Percentiles rank a stretch among this genome's conserved stretches.
Conservation (phyloP, 495 filamentous ascomycete species). For the Penicillium mononematosum region DNA sequence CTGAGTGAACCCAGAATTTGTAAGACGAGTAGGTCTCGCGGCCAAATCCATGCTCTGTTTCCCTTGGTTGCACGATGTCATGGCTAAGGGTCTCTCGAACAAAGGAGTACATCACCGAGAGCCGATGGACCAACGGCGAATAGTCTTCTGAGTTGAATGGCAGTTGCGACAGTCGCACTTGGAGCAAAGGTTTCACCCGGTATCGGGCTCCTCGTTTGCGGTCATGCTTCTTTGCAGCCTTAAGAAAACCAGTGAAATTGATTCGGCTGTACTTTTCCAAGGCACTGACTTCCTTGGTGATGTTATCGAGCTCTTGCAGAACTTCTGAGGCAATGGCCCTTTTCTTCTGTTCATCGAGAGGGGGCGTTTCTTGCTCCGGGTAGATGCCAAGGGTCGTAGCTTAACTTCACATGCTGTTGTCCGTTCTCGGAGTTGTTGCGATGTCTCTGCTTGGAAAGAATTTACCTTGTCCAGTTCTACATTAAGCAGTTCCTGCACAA, state of each 20-base stretch:
- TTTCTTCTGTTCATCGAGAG: conserved; percentile 42
- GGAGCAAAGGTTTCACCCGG: conserved; percentile 83
- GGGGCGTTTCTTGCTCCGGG: conserved; percentile 30
- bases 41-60: conserved; percentile 42
- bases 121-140: conserved; percentile 76
- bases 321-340: conserved; percentile 62
- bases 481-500: conserved; percentile 93
- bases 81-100: conserved; percentile 75
- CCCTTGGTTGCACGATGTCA: conserved; percentile 43
- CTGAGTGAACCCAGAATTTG: conserved; percentile 97
- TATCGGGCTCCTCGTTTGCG: conserved; percentile 79
- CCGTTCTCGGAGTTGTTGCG: conserved; percentile 67
- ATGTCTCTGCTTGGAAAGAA: conserved; percentile 76
- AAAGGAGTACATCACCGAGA: conserved; percentile 95
- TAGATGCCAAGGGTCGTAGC: conserved; percentile 46
- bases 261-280: conserved; percentile 92
- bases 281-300: conserved; percentile 88
- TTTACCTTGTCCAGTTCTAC: conserved; percentile 94
- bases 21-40: conserved; percentile 79
- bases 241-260: conserved; percentile 97
- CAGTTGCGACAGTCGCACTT: conserved; percentile 78
- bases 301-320: conserved; percentile 74
- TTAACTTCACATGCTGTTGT: conserved; percentile 55
- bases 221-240: conserved; percentile 98
- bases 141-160: conserved; percentile 97